Conservation (phyloP, 164 flowering plant genomes). For the Malania oleifera region DNA sequence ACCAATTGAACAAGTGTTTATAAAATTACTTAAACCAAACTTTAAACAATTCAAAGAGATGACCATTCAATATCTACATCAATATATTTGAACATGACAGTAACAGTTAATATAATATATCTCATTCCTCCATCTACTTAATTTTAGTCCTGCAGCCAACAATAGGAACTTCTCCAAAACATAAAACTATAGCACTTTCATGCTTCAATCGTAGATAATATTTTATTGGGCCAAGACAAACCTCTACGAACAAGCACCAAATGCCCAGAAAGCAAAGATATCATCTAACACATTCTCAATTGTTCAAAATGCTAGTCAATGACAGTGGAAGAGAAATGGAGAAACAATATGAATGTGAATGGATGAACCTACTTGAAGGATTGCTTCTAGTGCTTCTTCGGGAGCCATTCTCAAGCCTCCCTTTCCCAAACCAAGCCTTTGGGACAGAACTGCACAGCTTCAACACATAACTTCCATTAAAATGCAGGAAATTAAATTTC, state of each 20-base stretch:
- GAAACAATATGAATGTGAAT: background rate
- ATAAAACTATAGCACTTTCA: too few relatives aligned
- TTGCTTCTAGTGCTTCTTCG: constrained; percentile 76
- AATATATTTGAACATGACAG: too few relatives aligned
- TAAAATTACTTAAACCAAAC: too few relatives aligned
- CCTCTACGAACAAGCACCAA: background rate
- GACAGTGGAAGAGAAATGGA: background rate
- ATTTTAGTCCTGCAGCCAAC: too few relatives aligned
- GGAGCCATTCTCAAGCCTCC: constrained; percentile 99
- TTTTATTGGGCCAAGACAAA: background rate
- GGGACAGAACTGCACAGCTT: constrained; percentile 81
- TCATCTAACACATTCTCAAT: background rate
- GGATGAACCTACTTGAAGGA: constrained; percentile 66
- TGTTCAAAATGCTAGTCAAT: background rate
- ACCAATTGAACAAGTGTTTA: too few relatives aligned
- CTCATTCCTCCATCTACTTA: too few relatives aligned
- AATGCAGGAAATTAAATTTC: constrained; percentile 9
- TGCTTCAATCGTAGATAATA: too few relatives aligned
- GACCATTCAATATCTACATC: too few relatives aligned
- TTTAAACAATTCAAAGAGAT: too few relatives aligned
- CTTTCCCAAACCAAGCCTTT: constrained; percentile 97
- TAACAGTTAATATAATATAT: too few relatives aligned
- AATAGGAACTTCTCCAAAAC: too few relatives aligned
- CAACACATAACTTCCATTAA: constrained; percentile 21
- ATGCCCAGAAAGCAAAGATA: background rate